Conservation (phyloP, 495 filamentous ascomycete species). For the Trichoderma virens region DNA sequence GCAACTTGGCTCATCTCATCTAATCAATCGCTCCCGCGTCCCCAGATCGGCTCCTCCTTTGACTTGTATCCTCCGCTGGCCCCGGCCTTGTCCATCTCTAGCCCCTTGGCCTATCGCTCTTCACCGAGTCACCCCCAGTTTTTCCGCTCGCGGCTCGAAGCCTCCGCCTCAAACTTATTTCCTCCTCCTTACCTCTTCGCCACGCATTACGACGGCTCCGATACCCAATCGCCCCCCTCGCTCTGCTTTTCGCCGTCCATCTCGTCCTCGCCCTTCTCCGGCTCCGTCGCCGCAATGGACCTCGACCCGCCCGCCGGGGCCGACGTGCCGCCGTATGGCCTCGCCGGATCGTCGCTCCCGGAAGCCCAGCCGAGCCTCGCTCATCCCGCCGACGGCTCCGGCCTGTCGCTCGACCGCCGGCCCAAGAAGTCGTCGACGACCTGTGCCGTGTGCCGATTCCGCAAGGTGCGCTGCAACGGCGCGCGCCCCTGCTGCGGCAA, state of each 20-base stretch:
- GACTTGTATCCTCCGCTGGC: not conserved
- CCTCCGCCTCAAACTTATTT: not conserved
- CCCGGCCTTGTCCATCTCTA: not conserved
- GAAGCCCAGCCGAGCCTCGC: not conserved
- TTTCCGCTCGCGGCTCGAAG: not conserved
- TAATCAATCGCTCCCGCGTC: not conserved
- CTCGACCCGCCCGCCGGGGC: constrained; percentile 1
- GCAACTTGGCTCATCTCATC: not conserved
- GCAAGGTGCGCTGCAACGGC: constrained; percentile 45
- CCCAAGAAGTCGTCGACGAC: constrained; percentile 33
- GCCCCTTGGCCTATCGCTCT: not conserved
- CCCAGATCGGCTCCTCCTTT: not conserved
- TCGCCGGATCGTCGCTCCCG: constrained; percentile 2
- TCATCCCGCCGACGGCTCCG: not conserved
- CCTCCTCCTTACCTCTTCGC: not conserved
- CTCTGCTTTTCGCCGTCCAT: not conserved
- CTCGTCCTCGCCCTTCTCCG: not conserved
- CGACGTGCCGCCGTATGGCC: not conserved
- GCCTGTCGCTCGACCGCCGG: constrained; percentile 16
- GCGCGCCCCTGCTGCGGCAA: constrained; percentile 36
- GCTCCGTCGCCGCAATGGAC: not conserved
- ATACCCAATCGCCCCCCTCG: not conserved
- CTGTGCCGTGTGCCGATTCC: constrained; percentile 39
- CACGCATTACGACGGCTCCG: not conserved
- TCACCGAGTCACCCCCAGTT: constrained; percentile 1